These are phyloP conservation scores for Dictyostelium firmibasis DNA, from an alignment of 78 protist genomes.

Conservation along the genomic window DNA sequence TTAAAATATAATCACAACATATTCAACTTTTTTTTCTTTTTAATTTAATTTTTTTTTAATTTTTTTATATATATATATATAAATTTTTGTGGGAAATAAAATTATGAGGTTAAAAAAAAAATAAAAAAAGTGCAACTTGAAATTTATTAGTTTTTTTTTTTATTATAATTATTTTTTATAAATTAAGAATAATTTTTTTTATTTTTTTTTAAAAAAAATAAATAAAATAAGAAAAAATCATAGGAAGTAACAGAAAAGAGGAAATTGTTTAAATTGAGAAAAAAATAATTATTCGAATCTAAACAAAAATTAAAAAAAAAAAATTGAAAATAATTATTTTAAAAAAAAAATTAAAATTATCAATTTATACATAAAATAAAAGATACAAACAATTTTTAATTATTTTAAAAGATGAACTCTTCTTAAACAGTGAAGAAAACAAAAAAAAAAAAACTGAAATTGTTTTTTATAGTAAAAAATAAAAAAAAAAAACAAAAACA, in stretches of 20 bases:
- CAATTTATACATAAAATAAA: too few species aligned
- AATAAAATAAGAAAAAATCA: too few species aligned
- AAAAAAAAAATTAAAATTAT: too few species aligned
- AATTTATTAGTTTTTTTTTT: neutral
- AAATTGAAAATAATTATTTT: too few species aligned
- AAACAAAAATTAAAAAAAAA: neutral
- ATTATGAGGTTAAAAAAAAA: neutral
- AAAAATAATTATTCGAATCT: neutral
- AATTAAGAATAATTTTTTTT: too few species aligned
- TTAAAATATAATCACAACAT: neutral
- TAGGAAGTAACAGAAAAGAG: too few species aligned
- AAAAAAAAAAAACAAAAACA: too few species aligned
- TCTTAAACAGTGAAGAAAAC: neutral
- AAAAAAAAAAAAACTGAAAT: neutral
- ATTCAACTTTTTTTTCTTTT: neutral
- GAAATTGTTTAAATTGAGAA: neutral
- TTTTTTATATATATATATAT: too few species aligned
- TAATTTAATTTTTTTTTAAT: too few species aligned
- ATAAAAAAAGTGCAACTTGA: neutral
- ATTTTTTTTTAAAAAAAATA: too few species aligned
- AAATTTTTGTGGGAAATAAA: neutral
- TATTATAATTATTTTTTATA: too few species aligned
- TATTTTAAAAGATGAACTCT: neutral
- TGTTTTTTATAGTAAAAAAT: neutral
- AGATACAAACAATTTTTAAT: neutral